A percentile compares a stretch with the other conserved stretches of the same genome.
Evolutionary conservation across 2,329 filamentous ascomycete species (phyloP).

Genomic region (Colletotrichum higginsianum): DNA sequence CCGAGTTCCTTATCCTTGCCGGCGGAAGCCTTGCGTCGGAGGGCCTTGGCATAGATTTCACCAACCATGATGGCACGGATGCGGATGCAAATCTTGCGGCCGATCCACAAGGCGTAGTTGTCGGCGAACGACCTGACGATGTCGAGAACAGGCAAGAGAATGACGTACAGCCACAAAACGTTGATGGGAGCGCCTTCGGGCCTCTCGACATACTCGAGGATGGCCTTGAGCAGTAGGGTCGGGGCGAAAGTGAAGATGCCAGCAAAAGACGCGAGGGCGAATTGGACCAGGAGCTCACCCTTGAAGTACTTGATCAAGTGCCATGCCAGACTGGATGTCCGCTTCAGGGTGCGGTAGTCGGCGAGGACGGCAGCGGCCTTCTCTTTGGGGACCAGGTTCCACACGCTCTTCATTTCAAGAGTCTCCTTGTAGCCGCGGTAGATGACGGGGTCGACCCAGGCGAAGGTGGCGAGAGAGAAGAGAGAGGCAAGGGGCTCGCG

Average conservation of each 20-base stretch:
- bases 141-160: slow-evolving; percentile 88
- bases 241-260: slow-evolving; percentile 92
- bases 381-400: slow-evolving; percentile 91
- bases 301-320: slow-evolving; percentile 91
- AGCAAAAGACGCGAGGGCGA: slow-evolving; percentile 82
- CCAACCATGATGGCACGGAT: slow-evolving; percentile 95
- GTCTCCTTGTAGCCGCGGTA: slow-evolving; percentile 90
- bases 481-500: slow-evolving; percentile 90
- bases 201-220: slow-evolving; percentile 93
- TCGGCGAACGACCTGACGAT: slow-evolving; percentile 86
- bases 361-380: slow-evolving; percentile 86
- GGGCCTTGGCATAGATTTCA: slow-evolving; percentile 96
- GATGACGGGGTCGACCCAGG: slow-evolving; percentile 92
- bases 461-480: slow-evolving; percentile 88
- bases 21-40: slow-evolving; percentile 90
- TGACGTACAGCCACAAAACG: slow-evolving; percentile 96
- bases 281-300: slow-evolving; percentile 81
- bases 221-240: slow-evolving; percentile 90
- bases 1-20: slow-evolving; percentile 82
- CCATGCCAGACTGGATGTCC: slow-evolving; percentile 82
- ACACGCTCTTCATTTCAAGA: slow-evolving; percentile 87
- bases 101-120: slow-evolving; percentile 91
- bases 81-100: slow-evolving; percentile 93
- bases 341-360: slow-evolving; percentile 88
- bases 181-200: slow-evolving; percentile 83